Evolutionary conservation across 2,329 filamentous ascomycete species (phyloP).

Genomic region (Epichloe sibirici): DNA sequence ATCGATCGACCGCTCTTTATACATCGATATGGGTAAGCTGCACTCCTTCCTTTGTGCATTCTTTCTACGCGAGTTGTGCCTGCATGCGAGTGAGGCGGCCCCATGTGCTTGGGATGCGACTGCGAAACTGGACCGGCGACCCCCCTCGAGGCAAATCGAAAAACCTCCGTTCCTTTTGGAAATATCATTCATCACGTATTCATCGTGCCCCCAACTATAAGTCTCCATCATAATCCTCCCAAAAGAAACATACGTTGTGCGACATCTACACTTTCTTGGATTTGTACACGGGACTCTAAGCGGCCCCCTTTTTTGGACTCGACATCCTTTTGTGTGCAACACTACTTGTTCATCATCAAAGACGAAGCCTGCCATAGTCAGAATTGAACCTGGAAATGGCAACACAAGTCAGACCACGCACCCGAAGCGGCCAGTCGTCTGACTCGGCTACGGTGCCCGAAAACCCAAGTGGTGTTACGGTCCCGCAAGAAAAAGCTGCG

Average conservation of each 20-base stretch:
- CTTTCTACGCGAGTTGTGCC: neutral
- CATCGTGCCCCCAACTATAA: neutral
- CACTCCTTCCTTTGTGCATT: conserved; percentile 15
- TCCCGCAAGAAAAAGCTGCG: conserved; percentile 8
- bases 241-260: conserved; percentile 26
- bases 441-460: conserved; percentile 10
- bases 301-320: conserved; percentile 19
- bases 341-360: conserved; percentile 6
- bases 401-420: conserved; percentile 31
- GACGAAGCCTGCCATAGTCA: neutral
- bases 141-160: conserved; percentile 5
- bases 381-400: conserved; percentile 31
- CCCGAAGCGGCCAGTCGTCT: conserved; percentile 32
- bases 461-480: conserved; percentile 23
- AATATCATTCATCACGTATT: conserved; percentile 8
- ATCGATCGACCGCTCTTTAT: conserved; percentile 24
- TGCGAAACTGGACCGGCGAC: conserved; percentile 11
- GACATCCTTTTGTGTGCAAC: conserved; percentile 14
- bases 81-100: conserved; percentile 13
- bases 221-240: conserved; percentile 10
- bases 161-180: neutral
- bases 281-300: conserved; percentile 8
- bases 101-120: conserved; percentile 4
- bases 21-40: conserved; percentile 30
- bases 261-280: conserved; percentile 37